Evolutionary conservation across 371 early-diverging fungal species (phyloP), one percentile per base, ranked within the genome.

Genomic region (Thermomucor indicae-seudaticae): DNA sequence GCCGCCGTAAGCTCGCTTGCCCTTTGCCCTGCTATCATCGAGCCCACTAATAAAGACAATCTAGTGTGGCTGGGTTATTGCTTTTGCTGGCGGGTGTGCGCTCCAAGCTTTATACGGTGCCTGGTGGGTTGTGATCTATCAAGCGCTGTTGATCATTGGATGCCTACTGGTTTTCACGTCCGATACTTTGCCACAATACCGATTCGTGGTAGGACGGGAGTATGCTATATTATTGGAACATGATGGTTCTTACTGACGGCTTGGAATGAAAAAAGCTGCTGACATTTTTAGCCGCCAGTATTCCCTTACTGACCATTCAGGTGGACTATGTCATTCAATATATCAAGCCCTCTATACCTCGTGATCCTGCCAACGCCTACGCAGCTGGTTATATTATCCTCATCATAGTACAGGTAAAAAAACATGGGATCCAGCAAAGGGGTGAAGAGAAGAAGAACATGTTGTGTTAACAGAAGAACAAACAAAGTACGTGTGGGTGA

Each of bases 101-200:
- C 37, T 75, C 14, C 62, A 66, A 38, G 60, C 60, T 3, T 40
- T 71, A n/a, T 43, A 68, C 29, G 71, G 71, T 2, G 71, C 69
- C 24, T 75, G 75, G 75, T 75, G 75, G 75, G 55, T 75, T 12
- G 56, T 75, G 7, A 35, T 64, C 1, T 75, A 66, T 53, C 62
- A 75, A 49, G 42, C 64, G 4, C 30, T 55, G 16, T 51, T 75
- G 25, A 51, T 58, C 1, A 5, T 51, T 10, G 63, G 60, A 14
- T 49, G 55, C 23, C 39, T 52, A 10, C 22, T 54, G 16, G 19
- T 62, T 4, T 62, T 71, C 34, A 39, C 60, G 43, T 44, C 62
- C 25, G 62, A 53, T 16, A 42, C 61, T 2, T 46, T 67, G 23
- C 35, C 42, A 12, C 43, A 64, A 14, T 69, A 75, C 49, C 59